These are phyloP conservation scores for Monosporozyma aerobia DNA, from an alignment of 805 yeast species.

Conservation along the genomic window DNA sequence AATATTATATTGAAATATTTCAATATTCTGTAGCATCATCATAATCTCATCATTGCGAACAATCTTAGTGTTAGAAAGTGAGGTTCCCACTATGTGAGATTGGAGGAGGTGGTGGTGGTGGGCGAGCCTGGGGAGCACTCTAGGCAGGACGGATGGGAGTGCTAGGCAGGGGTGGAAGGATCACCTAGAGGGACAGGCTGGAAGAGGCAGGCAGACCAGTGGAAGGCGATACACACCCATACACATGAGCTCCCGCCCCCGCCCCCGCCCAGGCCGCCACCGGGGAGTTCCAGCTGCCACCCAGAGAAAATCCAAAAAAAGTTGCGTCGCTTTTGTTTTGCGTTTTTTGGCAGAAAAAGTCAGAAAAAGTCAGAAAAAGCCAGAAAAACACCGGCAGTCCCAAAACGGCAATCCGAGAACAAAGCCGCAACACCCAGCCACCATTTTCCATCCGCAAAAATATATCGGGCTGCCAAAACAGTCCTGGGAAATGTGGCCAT, in stretches of 20 bases:
- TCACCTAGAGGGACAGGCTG: neutral
- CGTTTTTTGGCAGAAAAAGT: too few species aligned
- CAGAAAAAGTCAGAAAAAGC: too few species aligned
- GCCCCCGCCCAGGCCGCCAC: neutral
- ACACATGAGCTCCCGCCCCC: neutral
- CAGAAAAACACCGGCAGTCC: neutral
- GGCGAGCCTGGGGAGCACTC: too few species aligned
- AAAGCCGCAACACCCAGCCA: neutral
- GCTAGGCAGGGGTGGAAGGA: too few species aligned
- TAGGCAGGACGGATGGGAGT: too few species aligned
- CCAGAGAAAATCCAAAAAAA: neutral
- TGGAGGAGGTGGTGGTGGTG: too few species aligned
- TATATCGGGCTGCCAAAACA: neutral
- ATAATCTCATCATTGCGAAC: too few species aligned
- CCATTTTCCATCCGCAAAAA: neutral
- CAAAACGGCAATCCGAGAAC: neutral
- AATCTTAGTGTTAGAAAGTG: too few species aligned
- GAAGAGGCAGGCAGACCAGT: too few species aligned
- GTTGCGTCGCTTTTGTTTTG: neutral
- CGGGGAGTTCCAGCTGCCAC: neutral
- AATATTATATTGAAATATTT: neutral
- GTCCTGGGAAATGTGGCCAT: neutral
- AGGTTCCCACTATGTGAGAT: too few species aligned
- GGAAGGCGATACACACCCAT: neutral
- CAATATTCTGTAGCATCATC: neutral